phyloP scores from a whole-genome alignment of 495 filamentous ascomycete species.

The Thozetella sp. region DNA sequence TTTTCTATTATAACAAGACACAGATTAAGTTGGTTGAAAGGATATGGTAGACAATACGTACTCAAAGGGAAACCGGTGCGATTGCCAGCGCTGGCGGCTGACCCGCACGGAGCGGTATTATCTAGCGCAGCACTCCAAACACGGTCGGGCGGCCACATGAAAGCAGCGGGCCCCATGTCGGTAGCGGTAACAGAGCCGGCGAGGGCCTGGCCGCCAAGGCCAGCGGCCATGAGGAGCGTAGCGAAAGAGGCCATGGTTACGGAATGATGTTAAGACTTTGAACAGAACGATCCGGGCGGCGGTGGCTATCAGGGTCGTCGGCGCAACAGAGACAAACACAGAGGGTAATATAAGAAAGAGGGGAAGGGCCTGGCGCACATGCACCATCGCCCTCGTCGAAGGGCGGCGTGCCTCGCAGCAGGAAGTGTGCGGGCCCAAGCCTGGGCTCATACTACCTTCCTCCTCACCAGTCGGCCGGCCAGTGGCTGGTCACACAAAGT shows the following conservation, averaged over 20 bases:
- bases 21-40: not conserved
- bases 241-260: not conserved
- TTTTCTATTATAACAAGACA: not conserved
- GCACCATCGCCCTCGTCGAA: no score
- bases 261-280: no score
- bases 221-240: not conserved
- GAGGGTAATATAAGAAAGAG: not conserved
- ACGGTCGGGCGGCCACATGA: constrained; percentile 53
- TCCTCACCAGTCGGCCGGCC: no score
- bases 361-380: not conserved
- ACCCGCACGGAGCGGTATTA: constrained; percentile 49
- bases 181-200: constrained; percentile 7
- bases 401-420: no score
- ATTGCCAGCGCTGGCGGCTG: constrained; percentile 30
- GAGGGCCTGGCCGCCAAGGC: not conserved
- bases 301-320: not conserved
- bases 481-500: no score
- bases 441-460: not conserved
- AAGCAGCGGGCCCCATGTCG: constrained; percentile 48
- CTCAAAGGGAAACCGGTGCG: constrained; percentile 41
- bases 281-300: no score
- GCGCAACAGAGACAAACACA: not conserved
- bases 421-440: not conserved
- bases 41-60: constrained; percentile 6
- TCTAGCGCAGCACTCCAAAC: constrained; percentile 39